These are phyloP conservation scores for Leccinum fallax DNA, from an alignment of 1,284 basidiomycete genomes.

Conservation along the genomic window DNA sequence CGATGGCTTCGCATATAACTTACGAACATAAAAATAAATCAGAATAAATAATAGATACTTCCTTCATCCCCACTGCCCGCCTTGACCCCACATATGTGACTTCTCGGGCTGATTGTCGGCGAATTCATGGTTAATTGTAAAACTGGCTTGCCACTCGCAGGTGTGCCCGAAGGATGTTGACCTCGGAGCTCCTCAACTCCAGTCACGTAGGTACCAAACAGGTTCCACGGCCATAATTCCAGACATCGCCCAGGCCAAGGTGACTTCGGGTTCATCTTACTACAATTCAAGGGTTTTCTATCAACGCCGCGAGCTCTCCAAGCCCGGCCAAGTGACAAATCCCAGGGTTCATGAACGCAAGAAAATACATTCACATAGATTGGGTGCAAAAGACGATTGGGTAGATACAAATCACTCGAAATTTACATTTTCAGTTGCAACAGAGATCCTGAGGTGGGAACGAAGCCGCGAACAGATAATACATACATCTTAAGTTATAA, in stretches of 20 bases:
- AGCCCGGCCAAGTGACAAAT: neutral
- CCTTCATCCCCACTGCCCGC: too few species aligned
- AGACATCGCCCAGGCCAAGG: neutral
- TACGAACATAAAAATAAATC: too few species aligned
- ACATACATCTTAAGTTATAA: neutral
- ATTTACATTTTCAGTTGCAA: neutral
- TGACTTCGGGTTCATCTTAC: neutral
- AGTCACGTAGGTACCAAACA: neutral
- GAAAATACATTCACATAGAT: neutral
- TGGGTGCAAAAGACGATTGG: neutral
- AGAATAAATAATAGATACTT: too few species aligned
- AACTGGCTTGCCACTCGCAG: neutral
- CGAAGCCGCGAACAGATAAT: neutral
- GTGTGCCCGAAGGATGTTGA: neutral
- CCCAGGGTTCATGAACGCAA: neutral
- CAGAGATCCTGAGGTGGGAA: neutral
- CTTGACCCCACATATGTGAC: too few species aligned
- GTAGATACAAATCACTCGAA: neutral
- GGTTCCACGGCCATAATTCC: neutral
- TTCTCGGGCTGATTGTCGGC: too few species aligned
- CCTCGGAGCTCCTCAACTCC: neutral
- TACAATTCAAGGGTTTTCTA: neutral
- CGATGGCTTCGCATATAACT: too few species aligned
- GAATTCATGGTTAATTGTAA: too few species aligned
- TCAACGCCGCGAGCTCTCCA: neutral